Evolutionary conservation across 1,139 yeast genomes (phyloP), one percentile per base, ranked within the genome.

Genomic region (Trichomonascaceae sp.): DNA sequence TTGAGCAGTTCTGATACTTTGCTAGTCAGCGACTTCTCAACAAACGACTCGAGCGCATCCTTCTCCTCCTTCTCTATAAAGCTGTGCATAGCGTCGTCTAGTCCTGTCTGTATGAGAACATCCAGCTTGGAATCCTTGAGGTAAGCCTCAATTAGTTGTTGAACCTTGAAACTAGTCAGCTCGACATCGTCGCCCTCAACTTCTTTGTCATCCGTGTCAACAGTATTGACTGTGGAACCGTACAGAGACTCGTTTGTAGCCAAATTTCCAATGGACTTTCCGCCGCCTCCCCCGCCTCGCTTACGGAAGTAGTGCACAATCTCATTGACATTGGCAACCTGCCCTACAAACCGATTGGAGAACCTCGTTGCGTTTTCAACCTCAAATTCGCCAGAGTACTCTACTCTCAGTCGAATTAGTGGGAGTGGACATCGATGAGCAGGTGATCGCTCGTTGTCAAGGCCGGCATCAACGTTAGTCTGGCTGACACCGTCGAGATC

Each of bases 351-450:
- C 46, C 82, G 62, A 48, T 87, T 84, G 4, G 96, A 84, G 45
- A 89, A 82, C 40, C 96, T 59, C 37, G 93, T 66, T 1, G 94
- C 82, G 48, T 89, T 87, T 47, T 87, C 98, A 26, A 89, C 82
- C 45, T 85, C 94, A 48, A 71, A 87, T 3, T 87, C 93, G 0
- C 93, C 95, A 25, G 85, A 67, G 47, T 85, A 87, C 43, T 89
- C 96, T 0, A 89, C 96, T 28, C 85, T 64, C 16, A 92, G 55
- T 31, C 98, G 62, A 4, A 89, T 64, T 36, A 89, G 59, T 0
- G 99, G 99, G 22, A 85, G 57, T 0, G 93, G 92, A 17, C 60
- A 42, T 1, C 45, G 28, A 13, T 6, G 11, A 6, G 6, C 9
- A 11, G 11, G 23, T 11, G 23, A 20, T 20, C 11, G 23, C 9